Base-by-base conservation (phyloP, 2,329 filamentous ascomycete genomes). In the Phialophora expanda region DNA sequence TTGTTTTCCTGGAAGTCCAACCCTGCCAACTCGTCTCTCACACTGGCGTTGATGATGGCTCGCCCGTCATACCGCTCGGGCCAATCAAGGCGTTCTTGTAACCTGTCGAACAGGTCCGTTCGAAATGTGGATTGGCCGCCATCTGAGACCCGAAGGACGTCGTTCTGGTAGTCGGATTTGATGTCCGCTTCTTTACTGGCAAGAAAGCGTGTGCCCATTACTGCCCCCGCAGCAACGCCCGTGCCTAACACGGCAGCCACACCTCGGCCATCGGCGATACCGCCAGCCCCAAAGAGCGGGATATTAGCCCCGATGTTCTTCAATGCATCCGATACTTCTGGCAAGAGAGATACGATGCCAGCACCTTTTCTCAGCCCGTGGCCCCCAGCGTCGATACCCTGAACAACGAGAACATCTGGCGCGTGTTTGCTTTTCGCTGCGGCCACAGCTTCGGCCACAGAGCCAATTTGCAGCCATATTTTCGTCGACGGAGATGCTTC, bases 121-220 rank as follows among this genome's bases (percentile, higher is more conserved):
- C 84, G 74, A 17, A 79, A 77, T 0, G 84, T 87, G 30, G 69
- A 79, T 34, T 79, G 73, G 0, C 84, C 85, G 0, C 84, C 85
- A 72, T 86, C 84, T 0, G 66, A 75, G 0, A 80, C 80, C 2
- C 78, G 72, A 0, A 86, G 61, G 0, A 86, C 76, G 56, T 82
- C 83, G 11, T 79, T 66, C 68, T 77, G 78, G 69, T 86, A 86
- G 0, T 83, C 84, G 34, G 73, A 73, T 1, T 80, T 72, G 22
- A 86, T 78, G 7, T 57, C 56, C 3, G 83, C 80, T 72, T 86
- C 84, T 0, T 71, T 72, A 2, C 76, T 73, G 1, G 86, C 86
- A 0, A 90, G 80, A 64, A 89, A 87, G 3, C 87, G 81, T 0
- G 89, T 90, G 0, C 89, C 89, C 80, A 90, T 81, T 0, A 81